Conservation (phyloP, 2,329 filamentous ascomycete genomes). For the Fusarium sp. region DNA sequence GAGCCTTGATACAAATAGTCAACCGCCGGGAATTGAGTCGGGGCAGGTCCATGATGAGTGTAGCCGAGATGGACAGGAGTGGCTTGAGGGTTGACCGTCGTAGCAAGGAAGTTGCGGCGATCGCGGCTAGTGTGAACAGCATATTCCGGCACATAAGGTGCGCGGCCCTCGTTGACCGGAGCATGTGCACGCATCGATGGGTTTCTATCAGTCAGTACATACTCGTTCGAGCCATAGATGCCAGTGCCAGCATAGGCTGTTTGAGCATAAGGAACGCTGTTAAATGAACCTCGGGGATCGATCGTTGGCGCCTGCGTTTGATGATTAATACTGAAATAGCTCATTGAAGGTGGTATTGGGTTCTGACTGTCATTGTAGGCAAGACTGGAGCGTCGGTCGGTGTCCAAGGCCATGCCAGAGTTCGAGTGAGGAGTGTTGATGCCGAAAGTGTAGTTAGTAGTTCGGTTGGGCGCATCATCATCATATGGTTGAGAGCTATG, state of each 20-base stretch:
- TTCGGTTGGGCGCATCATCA: constrained; percentile 8
- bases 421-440: constrained; percentile 14
- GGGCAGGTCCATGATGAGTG: background rate
- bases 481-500: constrained; percentile 22
- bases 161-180: background rate
- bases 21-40: constrained; percentile 5
- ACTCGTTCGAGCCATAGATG: constrained; percentile 9
- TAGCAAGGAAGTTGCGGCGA: background rate
- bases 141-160: background rate
- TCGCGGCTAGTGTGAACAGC: constrained; percentile 4
- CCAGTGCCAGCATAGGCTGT: constrained; percentile 2
- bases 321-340: constrained; percentile 35
- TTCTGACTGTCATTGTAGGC: constrained; percentile 40
- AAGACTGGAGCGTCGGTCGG: constrained; percentile 33
- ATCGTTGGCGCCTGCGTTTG: constrained; percentile 33
- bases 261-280: constrained; percentile 11
- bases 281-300: constrained; percentile 29
- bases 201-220: constrained; percentile 20
- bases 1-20: constrained; percentile 6
- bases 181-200: background rate
- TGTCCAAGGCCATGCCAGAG: constrained; percentile 12
- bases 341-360: constrained; percentile 28
- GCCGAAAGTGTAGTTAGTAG: constrained; percentile 10
- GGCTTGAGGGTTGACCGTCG: constrained; percentile 4
- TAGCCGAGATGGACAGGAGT: background rate